Evolutionary conservation across 306 rosid species (phyloP).

Genomic region (Pterocarpus macrocarpus): DNA sequence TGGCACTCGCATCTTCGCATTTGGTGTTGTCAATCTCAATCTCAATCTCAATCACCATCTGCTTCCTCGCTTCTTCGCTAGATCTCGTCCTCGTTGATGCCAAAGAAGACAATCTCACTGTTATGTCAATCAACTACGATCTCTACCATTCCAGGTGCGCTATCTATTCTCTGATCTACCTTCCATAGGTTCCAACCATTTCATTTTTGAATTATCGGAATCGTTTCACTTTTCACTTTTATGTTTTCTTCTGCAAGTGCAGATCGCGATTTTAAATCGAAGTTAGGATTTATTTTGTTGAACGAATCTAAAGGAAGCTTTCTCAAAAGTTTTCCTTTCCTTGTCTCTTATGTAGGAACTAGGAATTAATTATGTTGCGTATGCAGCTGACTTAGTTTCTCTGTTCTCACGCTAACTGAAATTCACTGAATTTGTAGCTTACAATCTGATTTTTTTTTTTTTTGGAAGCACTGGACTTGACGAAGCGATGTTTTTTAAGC

Average conservation of each 20-base stretch:
- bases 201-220: slow-evolving; percentile 12
- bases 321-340: neutral
- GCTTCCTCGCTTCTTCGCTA: slow-evolving; percentile 54
- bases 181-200: neutral
- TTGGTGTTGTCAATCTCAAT: slow-evolving; percentile 43
- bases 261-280: slow-evolving; percentile 34
- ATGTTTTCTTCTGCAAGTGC: neutral
- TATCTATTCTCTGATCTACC: slow-evolving; percentile 2
- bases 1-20: slow-evolving; percentile 5
- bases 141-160: slow-evolving; percentile 89
- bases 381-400: neutral
- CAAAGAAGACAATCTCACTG: slow-evolving; percentile 47
- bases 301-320: slow-evolving; percentile 29
- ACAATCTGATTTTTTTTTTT: slow-evolving; percentile 4
- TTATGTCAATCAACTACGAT: slow-evolving; percentile 75
- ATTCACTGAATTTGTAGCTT: neutral
- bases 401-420: slow-evolving; percentile 30
- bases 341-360: neutral
- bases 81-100: slow-evolving; percentile 57
- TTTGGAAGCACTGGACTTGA: slow-evolving; percentile 15
- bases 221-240: neutral
- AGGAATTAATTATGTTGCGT: neutral
- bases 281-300: slow-evolving; percentile 40
- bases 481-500: slow-evolving; percentile 11
- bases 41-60: slow-evolving; percentile 51